Base-by-base conservation (phyloP, 257 asterid genomes). In the Coffea canephora region DNA sequence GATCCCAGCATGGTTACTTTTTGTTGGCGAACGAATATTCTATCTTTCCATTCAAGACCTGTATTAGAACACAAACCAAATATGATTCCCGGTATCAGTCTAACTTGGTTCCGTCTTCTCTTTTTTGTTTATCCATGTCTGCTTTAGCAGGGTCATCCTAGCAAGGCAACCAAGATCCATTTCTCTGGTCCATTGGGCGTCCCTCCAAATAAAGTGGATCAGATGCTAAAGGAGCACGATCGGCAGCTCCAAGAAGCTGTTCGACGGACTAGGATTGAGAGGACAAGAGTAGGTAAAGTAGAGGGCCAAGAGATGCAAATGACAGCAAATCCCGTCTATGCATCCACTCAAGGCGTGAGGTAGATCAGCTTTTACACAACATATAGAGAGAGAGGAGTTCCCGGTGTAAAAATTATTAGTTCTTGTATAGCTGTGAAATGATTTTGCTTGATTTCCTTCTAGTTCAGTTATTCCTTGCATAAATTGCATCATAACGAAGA, bases 201-300 rank as follows among this genome's bases (percentile, higher is more conserved):
- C 65, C 94, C 92, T 45, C 78, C 94, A 34, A 89, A 86, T 80
- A 91, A 91, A 79, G 90, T 92, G 64, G 97, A 94, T 83, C 96
- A 91, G 84, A 87, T 94, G 88, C 96, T 94, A 59, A 92, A 88
- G 84, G 98, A 94, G 77, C 97, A 94, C 8, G 98, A 94, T 71
- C 96, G 91, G 16, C 88, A 92, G 77, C 89, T 94, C 79, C 94
- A 91, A 83, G 96, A 92, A 86, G 96, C 90, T 48, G 96, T 91
- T 76, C 92, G 98, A 39, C 87, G 93, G 45, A 43, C 90, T 65
- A 90, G 96, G 93, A 75, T 84, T 8, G 91, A 90, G 79, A 93
- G 87, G 84, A 78, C 85, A 7, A 85, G 89, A 87, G 79, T 52
- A 12, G 88, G 87, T 78, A 81, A 86, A 80, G 74, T 76, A 72